Evolutionary conservation across 305 asterid genomes (phyloP).

Genomic region (Withania somnifera): DNA sequence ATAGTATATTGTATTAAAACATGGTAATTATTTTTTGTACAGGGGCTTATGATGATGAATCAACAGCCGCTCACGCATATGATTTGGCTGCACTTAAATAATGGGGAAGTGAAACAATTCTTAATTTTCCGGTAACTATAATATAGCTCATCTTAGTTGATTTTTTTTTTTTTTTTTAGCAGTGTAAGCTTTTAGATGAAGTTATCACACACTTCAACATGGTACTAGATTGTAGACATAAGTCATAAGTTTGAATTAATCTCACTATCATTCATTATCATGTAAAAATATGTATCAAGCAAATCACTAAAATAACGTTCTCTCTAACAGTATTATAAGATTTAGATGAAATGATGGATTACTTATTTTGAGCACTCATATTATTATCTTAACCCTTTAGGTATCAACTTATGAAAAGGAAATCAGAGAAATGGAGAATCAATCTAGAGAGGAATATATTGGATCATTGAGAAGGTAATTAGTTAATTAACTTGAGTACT

Average conservation of each 20-base stretch:
- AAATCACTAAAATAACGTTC: not conserved
- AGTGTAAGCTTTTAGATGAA: not conserved
- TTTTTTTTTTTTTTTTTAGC: not conserved
- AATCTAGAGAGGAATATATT: constrained; percentile 75
- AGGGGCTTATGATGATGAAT: constrained; percentile 92
- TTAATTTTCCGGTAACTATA: constrained; percentile 55
- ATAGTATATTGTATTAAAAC: not conserved
- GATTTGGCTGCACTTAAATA: constrained; percentile 89
- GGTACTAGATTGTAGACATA: not conserved
- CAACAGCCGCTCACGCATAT: constrained; percentile 81
- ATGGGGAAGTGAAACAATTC: constrained; percentile 78
- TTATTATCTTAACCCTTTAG: constrained; percentile 20
- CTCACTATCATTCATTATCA: not conserved
- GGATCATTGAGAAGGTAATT: constrained; percentile 64
- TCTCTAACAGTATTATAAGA: not conserved
- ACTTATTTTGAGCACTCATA: not conserved
- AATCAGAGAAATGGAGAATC: constrained; percentile 51
- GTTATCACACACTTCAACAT: not conserved
- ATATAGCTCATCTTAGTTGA: not conserved
- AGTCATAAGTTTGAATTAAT: not conserved
- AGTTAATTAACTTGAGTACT: not conserved
- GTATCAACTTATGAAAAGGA: constrained; percentile 53
- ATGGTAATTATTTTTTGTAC: not conserved
- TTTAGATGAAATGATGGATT: not conserved
- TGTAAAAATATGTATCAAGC: not conserved